These are phyloP conservation scores for Neonectria sp. DNA, from an alignment of 2,329 filamentous ascomycete genomes.

Conservation along the genomic window DNA sequence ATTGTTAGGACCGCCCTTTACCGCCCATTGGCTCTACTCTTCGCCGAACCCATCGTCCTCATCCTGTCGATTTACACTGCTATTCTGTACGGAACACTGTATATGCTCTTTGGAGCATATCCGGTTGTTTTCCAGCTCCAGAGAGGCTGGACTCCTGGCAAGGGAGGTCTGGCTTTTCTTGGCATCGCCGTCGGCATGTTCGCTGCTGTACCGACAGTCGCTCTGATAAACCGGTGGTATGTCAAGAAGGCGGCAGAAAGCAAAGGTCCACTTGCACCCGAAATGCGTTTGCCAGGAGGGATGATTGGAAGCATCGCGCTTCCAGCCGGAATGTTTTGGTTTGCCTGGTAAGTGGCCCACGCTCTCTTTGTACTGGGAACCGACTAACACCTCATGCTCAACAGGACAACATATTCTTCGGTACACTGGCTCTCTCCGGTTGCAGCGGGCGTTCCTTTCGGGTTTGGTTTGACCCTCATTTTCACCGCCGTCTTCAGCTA, in stretches of 20 bases:
- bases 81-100: constrained; percentile 69
- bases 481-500: constrained; percentile 78
- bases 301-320: constrained; percentile 72
- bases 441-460: constrained; percentile 64
- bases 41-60: constrained; percentile 77
- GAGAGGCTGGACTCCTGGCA: constrained; percentile 70
- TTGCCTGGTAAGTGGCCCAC: constrained; percentile 69
- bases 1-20: constrained; percentile 70
- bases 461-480: constrained; percentile 72
- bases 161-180: constrained; percentile 74
- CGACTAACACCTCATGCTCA: accelerated
- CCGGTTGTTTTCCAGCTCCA: constrained; percentile 73
- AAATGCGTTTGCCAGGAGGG: constrained; percentile 72
- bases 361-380: constrained; percentile 32
- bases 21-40: constrained; percentile 75
- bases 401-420: constrained; percentile 39
- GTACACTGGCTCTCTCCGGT: constrained; percentile 71
- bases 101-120: constrained; percentile 69
- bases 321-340: constrained; percentile 75
- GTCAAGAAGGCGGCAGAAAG: constrained; percentile 55
- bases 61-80: constrained; percentile 75
- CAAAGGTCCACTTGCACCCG: constrained; percentile 72
- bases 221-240: constrained; percentile 69
- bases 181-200: constrained; percentile 77
- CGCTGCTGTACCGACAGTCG: constrained; percentile 65